Percentiles rank a stretch among this genome's conserved stretches.
These are phyloP conservation scores for Tolypocladium guangdongense DNA, from an alignment of 2,329 filamentous ascomycete species.

Conservation along the genomic window DNA sequence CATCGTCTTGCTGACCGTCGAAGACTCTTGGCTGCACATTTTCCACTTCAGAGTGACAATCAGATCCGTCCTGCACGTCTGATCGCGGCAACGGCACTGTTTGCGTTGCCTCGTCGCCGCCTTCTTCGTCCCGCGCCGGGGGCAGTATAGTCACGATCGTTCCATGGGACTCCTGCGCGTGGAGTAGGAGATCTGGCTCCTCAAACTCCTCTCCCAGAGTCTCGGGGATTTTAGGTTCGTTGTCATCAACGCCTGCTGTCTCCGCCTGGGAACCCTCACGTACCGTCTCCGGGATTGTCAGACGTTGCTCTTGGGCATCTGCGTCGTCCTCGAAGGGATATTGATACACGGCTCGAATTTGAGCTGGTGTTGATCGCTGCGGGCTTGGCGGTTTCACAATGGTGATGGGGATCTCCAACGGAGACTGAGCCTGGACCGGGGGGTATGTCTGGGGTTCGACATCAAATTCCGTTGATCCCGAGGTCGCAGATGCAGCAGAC, in stretches of 20 bases:
- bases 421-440: conserved; percentile 23
- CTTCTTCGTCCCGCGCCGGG: conserved; percentile 18
- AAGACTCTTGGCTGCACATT: conserved; percentile 11
- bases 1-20: conserved; percentile 18
- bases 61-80: conserved; percentile 25
- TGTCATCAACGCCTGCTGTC: conserved; percentile 1
- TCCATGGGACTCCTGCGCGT: conserved; percentile 17
- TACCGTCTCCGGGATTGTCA: conserved; percentile 1
- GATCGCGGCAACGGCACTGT: conserved; percentile 23
- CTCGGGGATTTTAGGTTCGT: conserved; percentile 13
- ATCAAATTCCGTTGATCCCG: conserved; percentile 61
- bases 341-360: conserved; percentile 32
- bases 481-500: conserved; percentile 48
- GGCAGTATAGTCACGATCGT: conserved; percentile 40
- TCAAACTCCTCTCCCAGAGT: conserved; percentile 28
- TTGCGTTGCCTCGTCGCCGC: conserved; percentile 6
- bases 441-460: conserved; percentile 56
- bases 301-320: conserved; percentile 10
- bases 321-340: conserved; percentile 39
- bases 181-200: conserved; percentile 9
- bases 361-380: conserved; percentile 11
- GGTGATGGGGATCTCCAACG: conserved; percentile 13
- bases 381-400: conserved; percentile 18
- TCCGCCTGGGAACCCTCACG: conserved; percentile 12
- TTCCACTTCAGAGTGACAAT: conserved; percentile 26